Percentiles rank a stretch among this genome's conserved stretches.
These are phyloP conservation scores for Trichoderma endophyticum DNA, from an alignment of 2,329 filamentous ascomycete species.

Conservation along the genomic window DNA sequence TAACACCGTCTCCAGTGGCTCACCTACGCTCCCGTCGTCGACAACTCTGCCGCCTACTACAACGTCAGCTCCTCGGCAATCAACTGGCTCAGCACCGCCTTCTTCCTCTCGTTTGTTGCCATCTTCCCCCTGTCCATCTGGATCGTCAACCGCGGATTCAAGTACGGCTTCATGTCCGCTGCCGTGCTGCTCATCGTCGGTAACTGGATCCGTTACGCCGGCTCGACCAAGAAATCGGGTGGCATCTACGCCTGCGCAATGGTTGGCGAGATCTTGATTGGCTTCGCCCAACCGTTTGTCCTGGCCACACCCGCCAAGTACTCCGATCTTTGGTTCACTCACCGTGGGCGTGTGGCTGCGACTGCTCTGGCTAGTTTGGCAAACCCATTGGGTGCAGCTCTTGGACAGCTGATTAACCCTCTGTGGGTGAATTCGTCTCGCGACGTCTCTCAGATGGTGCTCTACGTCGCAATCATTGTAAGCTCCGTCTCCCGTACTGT, in stretches of 20 bases:
- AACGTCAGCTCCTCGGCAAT: constrained; percentile 68
- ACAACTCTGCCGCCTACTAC: constrained; percentile 72
- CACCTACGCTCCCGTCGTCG: constrained; percentile 81
- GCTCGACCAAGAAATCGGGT: constrained; percentile 50
- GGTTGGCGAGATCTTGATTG: constrained; percentile 88
- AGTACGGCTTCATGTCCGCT: constrained; percentile 69
- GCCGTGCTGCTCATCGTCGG: constrained; percentile 73
- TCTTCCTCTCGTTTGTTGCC: constrained; percentile 78
- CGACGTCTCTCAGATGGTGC: constrained; percentile 75
- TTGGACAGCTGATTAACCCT: constrained; percentile 84
- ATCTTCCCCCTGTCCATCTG: constrained; percentile 71
- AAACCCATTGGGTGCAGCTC: constrained; percentile 84
- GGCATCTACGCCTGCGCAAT: constrained; percentile 75
- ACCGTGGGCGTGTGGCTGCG: constrained; percentile 76
- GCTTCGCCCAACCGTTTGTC: constrained; percentile 88
- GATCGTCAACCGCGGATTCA: constrained; percentile 76
- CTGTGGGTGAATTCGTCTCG: constrained; percentile 62
- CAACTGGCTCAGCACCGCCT: constrained; percentile 90
- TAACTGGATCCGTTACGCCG: constrained; percentile 88
- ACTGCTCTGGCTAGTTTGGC: constrained; percentile 82
- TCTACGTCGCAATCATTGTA: constrained; percentile 82
- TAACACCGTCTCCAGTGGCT: constrained; percentile 62
- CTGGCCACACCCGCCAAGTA: constrained; percentile 86
- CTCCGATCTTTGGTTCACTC: constrained; percentile 92
- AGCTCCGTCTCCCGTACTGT: constrained; percentile 31